These are phyloP conservation scores for Xylaria arbuscula DNA, from an alignment of 2,329 filamentous ascomycete genomes.

Conservation along the genomic window DNA sequence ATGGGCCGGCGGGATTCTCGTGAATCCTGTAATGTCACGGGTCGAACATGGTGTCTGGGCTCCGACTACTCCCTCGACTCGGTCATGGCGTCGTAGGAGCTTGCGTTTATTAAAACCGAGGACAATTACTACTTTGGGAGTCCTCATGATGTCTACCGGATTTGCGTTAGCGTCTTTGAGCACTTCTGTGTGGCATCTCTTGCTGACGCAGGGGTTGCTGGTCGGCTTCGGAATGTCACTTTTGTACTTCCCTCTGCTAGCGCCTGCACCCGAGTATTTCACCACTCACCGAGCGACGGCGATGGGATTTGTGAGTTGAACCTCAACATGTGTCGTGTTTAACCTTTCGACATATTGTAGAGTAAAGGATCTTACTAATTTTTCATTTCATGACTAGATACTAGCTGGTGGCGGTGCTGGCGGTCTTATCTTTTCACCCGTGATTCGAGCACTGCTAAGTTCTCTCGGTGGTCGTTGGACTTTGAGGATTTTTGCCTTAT, in stretches of 20 bases:
- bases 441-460: slow-evolving; percentile 55
- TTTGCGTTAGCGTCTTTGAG: slow-evolving; percentile 56
- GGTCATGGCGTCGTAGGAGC: slow-evolving; percentile 42
- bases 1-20: slow-evolving; percentile 61
- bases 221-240: slow-evolving; percentile 58
- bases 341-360: background rate
- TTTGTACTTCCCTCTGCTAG: slow-evolving; percentile 57
- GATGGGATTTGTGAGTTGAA: slow-evolving; percentile 55
- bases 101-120: slow-evolving; percentile 48
- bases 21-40: slow-evolving; percentile 60
- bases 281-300: slow-evolving; percentile 58
- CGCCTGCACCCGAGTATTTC: slow-evolving; percentile 62
- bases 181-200: slow-evolving; percentile 54
- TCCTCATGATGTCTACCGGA: slow-evolving; percentile 55
- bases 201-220: slow-evolving; percentile 58
- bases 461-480: slow-evolving; percentile 58
- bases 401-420: slow-evolving; percentile 57
- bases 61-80: slow-evolving; percentile 35
- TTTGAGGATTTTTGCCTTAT: slow-evolving; percentile 53
- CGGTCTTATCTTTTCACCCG: slow-evolving; percentile 56
- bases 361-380: slow-evolving; percentile 18
- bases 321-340: background rate
- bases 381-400: slow-evolving; percentile 43
- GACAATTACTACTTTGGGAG: slow-evolving; percentile 56
- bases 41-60: slow-evolving; percentile 51